Percentiles rank a stretch among this genome's conserved stretches.
Conservation (phyloP, 495 filamentous ascomycete species). For the Neurospora hispaniola region DNA sequence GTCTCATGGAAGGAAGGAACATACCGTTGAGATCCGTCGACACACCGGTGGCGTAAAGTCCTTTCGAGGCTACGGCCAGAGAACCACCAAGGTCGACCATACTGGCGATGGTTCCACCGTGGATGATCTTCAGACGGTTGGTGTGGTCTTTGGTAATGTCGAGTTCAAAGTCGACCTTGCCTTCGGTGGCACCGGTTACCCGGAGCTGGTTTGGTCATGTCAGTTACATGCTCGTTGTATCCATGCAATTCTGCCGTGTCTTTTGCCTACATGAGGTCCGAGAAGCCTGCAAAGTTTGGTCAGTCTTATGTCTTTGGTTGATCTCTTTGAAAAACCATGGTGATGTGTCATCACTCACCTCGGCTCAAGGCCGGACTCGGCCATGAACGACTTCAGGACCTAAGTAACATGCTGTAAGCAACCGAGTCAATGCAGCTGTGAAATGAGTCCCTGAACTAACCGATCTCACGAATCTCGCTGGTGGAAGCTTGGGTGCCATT, state of each 20-base stretch:
- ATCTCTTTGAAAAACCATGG: not conserved
- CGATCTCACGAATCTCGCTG: conserved; percentile 29
- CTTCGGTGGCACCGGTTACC: conserved; percentile 64
- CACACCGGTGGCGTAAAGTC: conserved; percentile 80
- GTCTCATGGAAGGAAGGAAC: conserved; percentile 9
- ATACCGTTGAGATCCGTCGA: conserved; percentile 84
- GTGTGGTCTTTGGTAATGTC: conserved; percentile 82
- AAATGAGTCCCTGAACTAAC: conserved; percentile 14
- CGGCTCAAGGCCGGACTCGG: conserved; percentile 76
- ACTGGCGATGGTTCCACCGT: conserved; percentile 90
- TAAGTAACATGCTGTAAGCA: conserved; percentile 21
- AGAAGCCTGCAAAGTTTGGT: conserved; percentile 23
- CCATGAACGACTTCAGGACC: conserved; percentile 76
- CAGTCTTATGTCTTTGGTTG: not conserved
- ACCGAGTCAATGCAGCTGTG: not conserved
- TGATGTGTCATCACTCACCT: conserved; percentile 46
- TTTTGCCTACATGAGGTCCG: conserved; percentile 28
- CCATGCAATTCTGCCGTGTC: not conserved
- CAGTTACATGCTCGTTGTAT: not conserved
- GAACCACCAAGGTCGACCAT: conserved; percentile 95
- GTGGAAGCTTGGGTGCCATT: conserved; percentile 25
- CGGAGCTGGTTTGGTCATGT: conserved; percentile 44
- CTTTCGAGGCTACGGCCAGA: conserved; percentile 82
- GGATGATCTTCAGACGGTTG: conserved; percentile 80
- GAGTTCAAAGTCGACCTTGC: conserved; percentile 78